Base-by-base conservation (phyloP, 495 filamentous ascomycete species). In the Pseudotulostoma volvatum region DNA sequence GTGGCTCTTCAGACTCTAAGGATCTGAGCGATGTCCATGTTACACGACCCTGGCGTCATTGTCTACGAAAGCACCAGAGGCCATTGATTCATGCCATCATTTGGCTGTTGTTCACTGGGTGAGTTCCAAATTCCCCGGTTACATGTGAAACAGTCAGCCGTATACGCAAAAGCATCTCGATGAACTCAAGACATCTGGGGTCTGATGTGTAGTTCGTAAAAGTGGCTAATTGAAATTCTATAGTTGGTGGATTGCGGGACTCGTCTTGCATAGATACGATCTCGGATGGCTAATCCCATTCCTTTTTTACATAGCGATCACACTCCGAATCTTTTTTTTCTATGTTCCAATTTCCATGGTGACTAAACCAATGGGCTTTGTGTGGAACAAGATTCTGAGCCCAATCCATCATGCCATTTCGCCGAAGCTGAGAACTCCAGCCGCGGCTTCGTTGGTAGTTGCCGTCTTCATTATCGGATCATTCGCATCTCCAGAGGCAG, bases 161-260 rank as follows among this genome's bases (percentile, higher is more conserved):
- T 9, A 34, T 40, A 38, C 11, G 5, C 5, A 28, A 5, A 11
- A 5, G 5, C 5, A 5, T 28, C 11, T 5, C 11, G 23, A 28
- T 5, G 23, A 5, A 11, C 11, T 28, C 11, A 11, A 11, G 23
- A 28, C 23, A 5, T 5, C 11, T 11, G 11, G 23, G 5, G 5
- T 28, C 23, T 5, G 5, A 28, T 28, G 23, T 28, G n/a, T n/a
- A n/a, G n/a, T 28, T 5, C 11, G 23, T 5, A 5, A 28, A 11
- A 11, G 11, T 28, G 23, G 5, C 11, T 28, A 11, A 25, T 40
- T 5, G 20, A n/a, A 16, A 20, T 16, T 31, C 25, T 28, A 16
- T 48, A 85, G 82, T 37, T 93, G 86, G 86, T 93, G 83, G 84
- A 86, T 90, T 41, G 79, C 76, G 32, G 76, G 80, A 31, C 66